phyloP scores from a whole-genome alignment of 768 basidiomycete species.

The Lactarius quietus region DNA sequence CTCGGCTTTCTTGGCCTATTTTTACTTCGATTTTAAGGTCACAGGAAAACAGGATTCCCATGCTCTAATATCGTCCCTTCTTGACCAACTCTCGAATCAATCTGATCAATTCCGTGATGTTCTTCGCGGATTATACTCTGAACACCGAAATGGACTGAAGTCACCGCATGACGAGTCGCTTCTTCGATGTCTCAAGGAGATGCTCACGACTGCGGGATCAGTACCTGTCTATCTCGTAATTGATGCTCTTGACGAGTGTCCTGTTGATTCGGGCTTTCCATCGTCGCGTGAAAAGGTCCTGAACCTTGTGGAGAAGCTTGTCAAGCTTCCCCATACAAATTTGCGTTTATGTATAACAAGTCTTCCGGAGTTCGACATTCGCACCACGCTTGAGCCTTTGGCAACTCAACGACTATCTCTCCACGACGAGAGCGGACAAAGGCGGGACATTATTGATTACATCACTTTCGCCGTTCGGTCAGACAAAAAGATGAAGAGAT shows the following conservation, averaged over 20 bases:
- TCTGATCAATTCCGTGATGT: background rate
- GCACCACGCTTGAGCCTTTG: background rate
- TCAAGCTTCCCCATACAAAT: background rate
- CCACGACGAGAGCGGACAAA: too few species aligned
- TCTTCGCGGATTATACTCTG: background rate
- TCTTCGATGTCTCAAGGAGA: background rate
- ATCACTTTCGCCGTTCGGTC: background rate
- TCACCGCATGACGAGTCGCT: background rate
- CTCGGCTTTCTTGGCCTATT: background rate
- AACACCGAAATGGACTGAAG: background rate
- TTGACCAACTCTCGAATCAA: background rate
- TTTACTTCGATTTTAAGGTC: background rate
- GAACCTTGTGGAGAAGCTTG: background rate
- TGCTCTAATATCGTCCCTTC: background rate
- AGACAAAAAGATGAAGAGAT: background rate
- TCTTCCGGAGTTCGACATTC: background rate
- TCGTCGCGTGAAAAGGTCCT: background rate
- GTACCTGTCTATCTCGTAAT: background rate
- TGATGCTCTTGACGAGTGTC: background rate
- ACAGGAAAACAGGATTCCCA: background rate
- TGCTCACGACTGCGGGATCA: background rate
- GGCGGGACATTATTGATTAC: too few species aligned
- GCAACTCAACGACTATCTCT: too few species aligned
- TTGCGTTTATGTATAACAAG: background rate
- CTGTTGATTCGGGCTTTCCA: background rate